Evolutionary conservation across 768 basidiomycete genomes (phyloP), one percentile per base, ranked within the genome.

Genomic region (Mrakia gelida): DNA sequence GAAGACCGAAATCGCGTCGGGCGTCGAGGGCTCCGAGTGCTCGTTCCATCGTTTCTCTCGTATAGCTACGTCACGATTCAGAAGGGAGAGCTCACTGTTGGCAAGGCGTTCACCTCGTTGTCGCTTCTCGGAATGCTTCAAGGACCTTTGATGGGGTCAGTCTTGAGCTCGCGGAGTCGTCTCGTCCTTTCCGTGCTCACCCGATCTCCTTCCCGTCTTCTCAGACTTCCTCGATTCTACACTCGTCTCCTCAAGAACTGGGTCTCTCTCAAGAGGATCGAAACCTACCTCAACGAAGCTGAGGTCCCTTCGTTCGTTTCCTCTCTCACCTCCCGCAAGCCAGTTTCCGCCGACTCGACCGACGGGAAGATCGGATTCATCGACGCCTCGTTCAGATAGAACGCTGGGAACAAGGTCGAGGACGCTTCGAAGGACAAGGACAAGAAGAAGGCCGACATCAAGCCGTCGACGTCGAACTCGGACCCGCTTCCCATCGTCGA

Each of bases 91-190:
- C 83, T 98, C 68, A 91, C 92, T 0, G 87, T 95, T 71, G 87
- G 91, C 9, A 87, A 89, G 26, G 95, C 95, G 0, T 96, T 96
- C 82, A 96, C 95, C 63, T 91, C 93, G 0, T 91, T 97, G 49
- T 89, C 93, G 0, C 84, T 96, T 61, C 95, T 96, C 84, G 87
- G 87, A 62, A 94, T 97, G 94, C 87, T 97, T 5, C 90, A 91
- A 80, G 5, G 32, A 2, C 75, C 63, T 45, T 74, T 56, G 70
- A 78, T n/a, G 32, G 62, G 49, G 59, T 59, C 3, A 26, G 59
- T 59, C 28, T 71, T 2, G 11, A 45, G 45, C 45, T 45, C 45
- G 45, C 45, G 9, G 5, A 13, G 3, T 38, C 8, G 8, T 38
- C 38, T 38, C 38, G 38, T 38, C 38, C 38, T n/a, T n/a, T 38